Conservation (phyloP, 1,139 yeast species). For the Yamadazyma buinensis region DNA sequence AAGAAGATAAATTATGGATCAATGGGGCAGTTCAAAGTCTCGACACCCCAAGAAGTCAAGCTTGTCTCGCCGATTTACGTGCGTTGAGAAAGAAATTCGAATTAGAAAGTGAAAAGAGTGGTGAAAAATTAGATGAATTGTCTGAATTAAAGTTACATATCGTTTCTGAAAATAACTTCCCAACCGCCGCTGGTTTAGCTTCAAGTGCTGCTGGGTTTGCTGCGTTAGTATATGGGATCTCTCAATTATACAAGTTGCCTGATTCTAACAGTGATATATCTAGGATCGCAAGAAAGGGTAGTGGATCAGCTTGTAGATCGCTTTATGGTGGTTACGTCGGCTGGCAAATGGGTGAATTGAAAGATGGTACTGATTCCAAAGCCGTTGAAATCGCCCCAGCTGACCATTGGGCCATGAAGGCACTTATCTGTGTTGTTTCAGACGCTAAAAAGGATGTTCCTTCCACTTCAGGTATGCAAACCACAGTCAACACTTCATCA, state of each 20-base stretch:
- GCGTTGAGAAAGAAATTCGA: conserved; percentile 58
- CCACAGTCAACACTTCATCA: conserved; percentile 85
- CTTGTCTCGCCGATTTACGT: conserved; percentile 77
- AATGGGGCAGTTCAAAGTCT: conserved; percentile 73
- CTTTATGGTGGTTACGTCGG: conserved; percentile 97
- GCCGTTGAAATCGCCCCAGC: conserved; percentile 88
- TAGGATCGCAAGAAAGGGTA: conserved; percentile 93
- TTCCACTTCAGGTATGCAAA: conserved; percentile 94
- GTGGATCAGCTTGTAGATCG: conserved; percentile 97
- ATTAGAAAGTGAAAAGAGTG: conserved; percentile 40
- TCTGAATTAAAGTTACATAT: conserved; percentile 69
- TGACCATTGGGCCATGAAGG: conserved; percentile 93
- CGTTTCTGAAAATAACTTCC: conserved; percentile 93
- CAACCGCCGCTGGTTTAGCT: conserved; percentile 98
- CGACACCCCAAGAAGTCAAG: conserved; percentile 66
- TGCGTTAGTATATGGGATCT: conserved; percentile 84
- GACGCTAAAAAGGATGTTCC: conserved; percentile 94
- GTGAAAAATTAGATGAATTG: conserved; percentile 54
- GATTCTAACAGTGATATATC: conserved; percentile 80
- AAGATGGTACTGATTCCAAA: conserved; percentile 81
- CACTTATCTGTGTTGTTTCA: conserved; percentile 86
- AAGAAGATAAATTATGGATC: conserved; percentile 71
- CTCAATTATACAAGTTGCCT: conserved; percentile 77
- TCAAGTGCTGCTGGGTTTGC: conserved; percentile 94
- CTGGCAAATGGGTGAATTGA: conserved; percentile 88